Evolutionary conservation across 768 basidiomycete species (phyloP).

Genomic region (Paxillus ammoniavirescens): DNA sequence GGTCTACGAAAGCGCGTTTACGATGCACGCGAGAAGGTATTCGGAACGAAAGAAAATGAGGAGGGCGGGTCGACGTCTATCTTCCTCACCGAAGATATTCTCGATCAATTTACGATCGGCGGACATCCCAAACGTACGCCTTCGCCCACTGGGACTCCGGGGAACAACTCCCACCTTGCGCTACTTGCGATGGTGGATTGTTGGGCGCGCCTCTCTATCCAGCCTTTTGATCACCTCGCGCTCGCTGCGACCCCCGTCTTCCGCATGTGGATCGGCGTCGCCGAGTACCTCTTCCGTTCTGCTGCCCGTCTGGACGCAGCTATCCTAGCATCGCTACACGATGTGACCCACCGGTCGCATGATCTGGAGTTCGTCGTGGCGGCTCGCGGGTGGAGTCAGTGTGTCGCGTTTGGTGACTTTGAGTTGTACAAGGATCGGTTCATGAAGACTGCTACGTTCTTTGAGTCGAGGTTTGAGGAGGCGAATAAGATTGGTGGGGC

Average conservation of each 20-base stretch:
- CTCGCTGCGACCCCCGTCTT: slow-evolving; percentile 97
- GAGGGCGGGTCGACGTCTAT: slow-evolving; percentile 51
- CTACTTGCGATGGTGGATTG: slow-evolving; percentile 98
- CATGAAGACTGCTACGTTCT: slow-evolving; percentile 75
- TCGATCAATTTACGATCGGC: slow-evolving; percentile 89
- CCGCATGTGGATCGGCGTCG: slow-evolving; percentile 94
- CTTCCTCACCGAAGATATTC: slow-evolving; percentile 76
- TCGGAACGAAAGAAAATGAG: slow-evolving; percentile 44
- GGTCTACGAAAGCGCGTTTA: slow-evolving; percentile 71
- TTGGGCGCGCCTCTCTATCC: slow-evolving; percentile 85
- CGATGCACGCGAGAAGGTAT: slow-evolving; percentile 73
- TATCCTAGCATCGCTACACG: slow-evolving; percentile 69
- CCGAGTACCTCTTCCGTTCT: slow-evolving; percentile 90
- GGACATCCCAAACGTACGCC: slow-evolving; percentile 23
- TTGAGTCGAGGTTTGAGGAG: slow-evolving; percentile 85
- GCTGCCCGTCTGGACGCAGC: slow-evolving; percentile 61
- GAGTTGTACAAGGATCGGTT: slow-evolving; percentile 84
- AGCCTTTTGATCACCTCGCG: slow-evolving; percentile 87
- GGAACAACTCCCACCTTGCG: slow-evolving; percentile 86
- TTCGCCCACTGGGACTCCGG: slow-evolving; percentile 14
- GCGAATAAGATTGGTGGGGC: slow-evolving; percentile 76
- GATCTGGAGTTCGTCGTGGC: slow-evolving; percentile 95
- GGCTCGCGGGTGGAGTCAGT: slow-evolving; percentile 94
- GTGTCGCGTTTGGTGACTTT: slow-evolving; percentile 89
- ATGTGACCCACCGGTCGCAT: slow-evolving; percentile 79